A percentile compares a stretch with the other conserved stretches of the same genome.
Evolutionary conservation across 2,329 filamentous ascomycete genomes (phyloP).

Genomic region (Lachnellula cervina): DNA sequence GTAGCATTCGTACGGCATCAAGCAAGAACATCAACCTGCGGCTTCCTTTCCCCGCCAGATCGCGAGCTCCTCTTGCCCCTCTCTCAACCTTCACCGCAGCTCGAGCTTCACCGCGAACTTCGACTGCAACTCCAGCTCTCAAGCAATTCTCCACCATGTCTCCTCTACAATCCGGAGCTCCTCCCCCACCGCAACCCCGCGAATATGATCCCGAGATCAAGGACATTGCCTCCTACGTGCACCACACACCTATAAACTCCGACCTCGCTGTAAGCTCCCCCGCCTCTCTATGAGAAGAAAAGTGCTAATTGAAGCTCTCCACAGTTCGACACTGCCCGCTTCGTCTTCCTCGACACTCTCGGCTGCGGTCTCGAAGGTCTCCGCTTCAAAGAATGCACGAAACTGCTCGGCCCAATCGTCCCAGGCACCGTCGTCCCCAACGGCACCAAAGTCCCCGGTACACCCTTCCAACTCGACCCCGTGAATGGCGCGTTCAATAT

Average conservation of each 20-base stretch:
- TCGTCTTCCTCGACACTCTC: constrained; percentile 93
- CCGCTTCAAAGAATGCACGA: constrained; percentile 91
- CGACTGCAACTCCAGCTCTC: constrained; percentile 6
- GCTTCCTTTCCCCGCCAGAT: constrained; percentile 22
- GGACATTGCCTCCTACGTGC: constrained; percentile 92
- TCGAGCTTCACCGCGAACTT: constrained; percentile 18
- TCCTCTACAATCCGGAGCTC: constrained; percentile 37
- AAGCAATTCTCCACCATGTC: constrained; percentile 35
- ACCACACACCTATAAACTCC: constrained; percentile 85
- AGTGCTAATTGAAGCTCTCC: constrained; percentile 14
- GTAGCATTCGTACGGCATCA: constrained; percentile 27
- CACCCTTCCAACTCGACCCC: constrained; percentile 89
- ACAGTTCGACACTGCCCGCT: constrained; percentile 91
- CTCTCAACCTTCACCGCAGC: constrained; percentile 16
- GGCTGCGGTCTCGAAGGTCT: constrained; percentile 95
- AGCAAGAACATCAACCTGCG: constrained; percentile 23
- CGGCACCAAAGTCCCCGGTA: constrained; percentile 85
- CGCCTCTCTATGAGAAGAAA: constrained; percentile 1
- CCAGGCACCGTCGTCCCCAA: constrained; percentile 88
- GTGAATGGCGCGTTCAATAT: constrained; percentile 98
- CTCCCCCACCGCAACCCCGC: constrained; percentile 46
- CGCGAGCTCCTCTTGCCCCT: constrained; percentile 25
- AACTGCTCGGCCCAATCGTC: constrained; percentile 88
- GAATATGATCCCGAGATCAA: constrained; percentile 88
- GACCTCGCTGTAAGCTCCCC: constrained; percentile 74